Evolutionary conservation across 768 basidiomycete species (phyloP), one percentile per base, ranked within the genome.

Genomic region (Neoboletus brunneissimus): DNA sequence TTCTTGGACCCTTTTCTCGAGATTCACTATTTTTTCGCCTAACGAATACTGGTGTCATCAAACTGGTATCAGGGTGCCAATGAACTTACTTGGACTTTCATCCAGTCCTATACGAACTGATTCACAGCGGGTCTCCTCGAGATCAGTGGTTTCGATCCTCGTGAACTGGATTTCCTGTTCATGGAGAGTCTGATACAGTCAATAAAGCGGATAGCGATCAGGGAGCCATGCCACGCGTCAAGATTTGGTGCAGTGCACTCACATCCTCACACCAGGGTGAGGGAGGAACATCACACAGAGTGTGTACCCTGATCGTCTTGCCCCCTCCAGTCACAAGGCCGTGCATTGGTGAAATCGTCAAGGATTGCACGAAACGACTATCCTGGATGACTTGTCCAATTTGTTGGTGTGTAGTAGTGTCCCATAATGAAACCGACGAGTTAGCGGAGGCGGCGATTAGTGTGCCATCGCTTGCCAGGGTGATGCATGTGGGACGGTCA

Each of bases 351-450:
- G 27, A 32, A 12, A 29, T 0, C 45, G 45, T 13, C 45, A 46
- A 31, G n/a, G 27, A 46, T 4, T 46, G 45, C n/a, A 46, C 45
- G 29, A 31, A 46, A 46, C 2, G 12, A 20, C 27, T 12, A n/a
- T 31, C 29, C n/a, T 31, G 45, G 5, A 46, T 46, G 45, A 29
- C 13, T 46, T 29, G n/a, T n/a, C 44, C 52, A 4, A 60, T 54
- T 29, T 51, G 52, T 9, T 50, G 4, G 23, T 43, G 51, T 1
- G 58, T 60, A 0, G 4, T 34, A 1, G 23, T n/a, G 41, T 56
- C 32, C 58, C 58, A 60, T 22, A 61, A 53, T 1, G 60, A 61
- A 16, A 61, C 40, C 8, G 48, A 56, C 0, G 53, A 40, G 0
- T 12, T 3, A 0, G n/a, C 32, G 5, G 42, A 34, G 22, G 29